A percentile compares a stretch with the other conserved stretches of the same genome.
phyloP scores from a whole-genome alignment of 2,329 filamentous ascomycete species.

The Plectosphaerella cucumerina region DNA sequence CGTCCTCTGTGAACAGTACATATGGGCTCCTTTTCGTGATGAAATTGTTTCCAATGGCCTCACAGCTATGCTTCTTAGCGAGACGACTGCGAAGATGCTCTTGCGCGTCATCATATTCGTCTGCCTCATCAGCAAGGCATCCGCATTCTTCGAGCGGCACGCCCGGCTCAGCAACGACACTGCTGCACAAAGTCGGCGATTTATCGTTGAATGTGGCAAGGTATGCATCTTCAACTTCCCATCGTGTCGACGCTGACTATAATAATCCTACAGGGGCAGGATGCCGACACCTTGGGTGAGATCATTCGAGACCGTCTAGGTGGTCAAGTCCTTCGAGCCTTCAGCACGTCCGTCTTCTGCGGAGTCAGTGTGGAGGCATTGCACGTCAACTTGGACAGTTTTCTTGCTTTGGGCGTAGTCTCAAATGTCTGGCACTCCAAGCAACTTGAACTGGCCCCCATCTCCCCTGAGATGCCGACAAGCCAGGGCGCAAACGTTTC shows the following conservation, averaged over 20 bases:
- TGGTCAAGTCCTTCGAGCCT: conserved; percentile 6
- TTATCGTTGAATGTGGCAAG: conserved; percentile 8
- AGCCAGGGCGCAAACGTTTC: neutral
- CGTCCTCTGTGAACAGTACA: too few relatives aligned
- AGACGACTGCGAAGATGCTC: too few relatives aligned
- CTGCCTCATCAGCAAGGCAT: too few relatives aligned
- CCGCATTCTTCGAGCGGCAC: too few relatives aligned
- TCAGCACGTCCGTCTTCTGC: conserved; percentile 8
- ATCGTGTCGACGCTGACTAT: neutral
- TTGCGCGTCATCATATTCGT: too few relatives aligned
- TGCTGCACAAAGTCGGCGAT: neutral
- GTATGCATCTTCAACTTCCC: neutral
- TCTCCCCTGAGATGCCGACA: neutral
- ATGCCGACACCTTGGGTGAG: neutral
- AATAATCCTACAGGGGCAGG: neutral
- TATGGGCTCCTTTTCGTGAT: too few relatives aligned
- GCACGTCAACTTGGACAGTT: neutral
- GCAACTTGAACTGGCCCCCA: conserved; percentile 1
- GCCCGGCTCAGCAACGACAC: neutral
- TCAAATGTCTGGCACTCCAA: conserved; percentile 10
- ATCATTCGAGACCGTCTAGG: neutral
- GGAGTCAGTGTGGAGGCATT: conserved; percentile 9
- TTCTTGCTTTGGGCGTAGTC: neutral
- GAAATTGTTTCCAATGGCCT: too few relatives aligned
- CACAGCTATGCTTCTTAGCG: too few relatives aligned